phyloP scores from a whole-genome alignment of 2,329 filamentous ascomycete species.

The Chalaropsis thielavioides region DNA sequence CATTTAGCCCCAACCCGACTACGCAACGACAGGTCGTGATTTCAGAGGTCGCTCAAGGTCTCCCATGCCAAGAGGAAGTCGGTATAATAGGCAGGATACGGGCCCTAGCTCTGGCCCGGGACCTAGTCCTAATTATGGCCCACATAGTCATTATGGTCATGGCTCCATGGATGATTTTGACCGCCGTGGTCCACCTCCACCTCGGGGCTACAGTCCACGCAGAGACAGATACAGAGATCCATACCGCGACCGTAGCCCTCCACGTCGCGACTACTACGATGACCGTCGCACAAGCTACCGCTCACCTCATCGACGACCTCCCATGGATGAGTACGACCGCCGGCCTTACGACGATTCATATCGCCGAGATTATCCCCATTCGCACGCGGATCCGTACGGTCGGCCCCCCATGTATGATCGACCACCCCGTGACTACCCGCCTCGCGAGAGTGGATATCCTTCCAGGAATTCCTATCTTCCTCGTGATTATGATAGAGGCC shows the following conservation, averaged over 20 bases:
- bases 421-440: conserved; percentile 36
- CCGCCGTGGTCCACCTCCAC: conserved; percentile 48
- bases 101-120: conserved; percentile 5
- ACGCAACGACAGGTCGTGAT: conserved; percentile 32
- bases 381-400: conserved; percentile 45
- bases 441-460: conserved; percentile 37
- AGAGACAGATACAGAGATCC: conserved; percentile 50
- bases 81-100: background rate
- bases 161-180: conserved; percentile 56
- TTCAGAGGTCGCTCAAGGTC: conserved; percentile 64
- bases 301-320: conserved; percentile 65
- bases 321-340: conserved; percentile 61
- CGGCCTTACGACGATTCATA: conserved; percentile 66
- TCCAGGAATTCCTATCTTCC: conserved; percentile 29
- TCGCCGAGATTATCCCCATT: conserved; percentile 48
- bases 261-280: conserved; percentile 78
- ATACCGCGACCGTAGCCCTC: conserved; percentile 78
- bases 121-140: background rate
- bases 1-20: conserved; percentile 61
- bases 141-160: conserved; percentile 1
- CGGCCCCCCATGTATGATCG: conserved; percentile 43
- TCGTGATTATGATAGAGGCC: conserved; percentile 35
- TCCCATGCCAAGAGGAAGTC: conserved; percentile 43
- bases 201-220: conserved; percentile 71
- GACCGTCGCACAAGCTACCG: conserved; percentile 60